Base-by-base conservation (phyloP, 2,329 filamentous ascomycete genomes). In the Blumeria hordei region DNA sequence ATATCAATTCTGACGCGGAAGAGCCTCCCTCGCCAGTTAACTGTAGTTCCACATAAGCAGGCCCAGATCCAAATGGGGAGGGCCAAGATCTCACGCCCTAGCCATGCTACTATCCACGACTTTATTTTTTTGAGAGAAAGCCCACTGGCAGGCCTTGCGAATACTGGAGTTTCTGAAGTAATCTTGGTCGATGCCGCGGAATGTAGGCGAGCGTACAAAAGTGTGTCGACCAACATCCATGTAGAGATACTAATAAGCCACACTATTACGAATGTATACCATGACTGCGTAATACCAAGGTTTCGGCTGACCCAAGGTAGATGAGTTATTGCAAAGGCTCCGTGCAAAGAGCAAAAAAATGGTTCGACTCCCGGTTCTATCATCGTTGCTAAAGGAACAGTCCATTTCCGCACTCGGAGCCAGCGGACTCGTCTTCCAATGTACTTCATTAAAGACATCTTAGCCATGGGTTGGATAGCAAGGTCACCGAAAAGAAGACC, bases 401-500 rank as follows among this genome's bases (percentile, higher is more conserved):
- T 95, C 71, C 87, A 96, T 67, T 98, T 98, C 49, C 92, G 75
- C 1, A 94, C 93, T 6, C 92, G 78, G 28, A 96, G 72, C 92
- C 92, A 98, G 54, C 92, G 77, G 3, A 88, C 81, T 28, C 92
- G 77, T 11, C 92, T 80, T 5, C 81, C 83, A 49, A 85, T 74
- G 64, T 94, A 96, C 33, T 85, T 81, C 3, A 67, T 64, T 0
- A 94, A 73, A 1, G 83, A 81, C 76, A 94, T 93, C 60, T 78
- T 77, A 3, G 81, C 79, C 69, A 94, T 85, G 39, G 93, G 93
- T 65, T 98, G 92, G 56, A 96, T 78, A 32, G 84, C 90, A 3
- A 94, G 71, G 64, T 96, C 88, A 4, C 88, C 87, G 64, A 82
- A 83, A 0, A 88, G 79, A 56, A 96, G 74, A 5, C 79, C 84